phyloP scores from a whole-genome alignment of 768 basidiomycete species.

The Tricholoma bakamatsutake region DNA sequence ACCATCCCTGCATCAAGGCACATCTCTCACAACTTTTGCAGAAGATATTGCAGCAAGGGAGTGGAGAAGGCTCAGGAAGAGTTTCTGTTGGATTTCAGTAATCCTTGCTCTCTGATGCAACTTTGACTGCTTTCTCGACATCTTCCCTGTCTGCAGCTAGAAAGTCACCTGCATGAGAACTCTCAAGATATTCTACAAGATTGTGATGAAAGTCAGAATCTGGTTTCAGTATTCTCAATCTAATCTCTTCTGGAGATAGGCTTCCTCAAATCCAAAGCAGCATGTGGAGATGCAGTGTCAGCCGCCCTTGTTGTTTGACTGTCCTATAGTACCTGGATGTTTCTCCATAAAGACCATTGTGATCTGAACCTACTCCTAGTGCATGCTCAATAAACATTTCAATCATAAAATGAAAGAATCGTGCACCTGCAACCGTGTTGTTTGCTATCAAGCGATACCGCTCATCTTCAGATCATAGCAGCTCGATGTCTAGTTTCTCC shows the following conservation, averaged over 20 bases:
- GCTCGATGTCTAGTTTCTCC: background rate
- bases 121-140: background rate
- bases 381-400: background rate
- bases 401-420: background rate
- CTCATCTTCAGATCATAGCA: background rate
- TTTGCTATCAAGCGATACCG: background rate
- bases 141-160: too few relatives aligned
- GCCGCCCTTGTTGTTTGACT: conserved; percentile 24
- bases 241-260: conserved; percentile 9
- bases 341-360: conserved; percentile 17
- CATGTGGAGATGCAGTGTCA: conserved; percentile 24
- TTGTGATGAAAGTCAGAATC: conserved; percentile 1
- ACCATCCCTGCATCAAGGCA: background rate
- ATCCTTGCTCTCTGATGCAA: background rate
- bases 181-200: conserved; percentile 1
- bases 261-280: conserved; percentile 19
- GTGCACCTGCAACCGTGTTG: background rate
- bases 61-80: background rate
- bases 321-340: conserved; percentile 24
- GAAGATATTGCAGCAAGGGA: background rate
- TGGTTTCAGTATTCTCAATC: conserved; percentile 1
- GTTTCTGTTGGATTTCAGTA: conserved; percentile 1
- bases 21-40: too few relatives aligned
- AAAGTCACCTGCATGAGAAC: background rate
- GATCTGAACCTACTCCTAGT: conserved; percentile 6